Base-by-base conservation (phyloP, 2,329 filamentous ascomycete species). In the Pseudogymnoascus sp. region DNA sequence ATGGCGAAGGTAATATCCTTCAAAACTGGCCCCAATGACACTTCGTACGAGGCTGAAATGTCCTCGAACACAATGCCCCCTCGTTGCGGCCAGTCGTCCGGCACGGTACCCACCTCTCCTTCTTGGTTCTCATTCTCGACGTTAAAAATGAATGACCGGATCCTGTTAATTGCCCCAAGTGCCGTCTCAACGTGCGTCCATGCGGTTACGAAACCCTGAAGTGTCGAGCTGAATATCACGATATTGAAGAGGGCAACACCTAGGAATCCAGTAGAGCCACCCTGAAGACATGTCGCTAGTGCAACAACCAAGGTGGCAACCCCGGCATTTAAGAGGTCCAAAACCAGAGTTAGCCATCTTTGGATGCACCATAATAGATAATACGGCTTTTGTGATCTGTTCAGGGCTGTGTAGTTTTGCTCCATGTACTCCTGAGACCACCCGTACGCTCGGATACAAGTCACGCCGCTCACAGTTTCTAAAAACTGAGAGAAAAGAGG, bases 21-120 rank as follows among this genome's bases (percentile, higher is more conserved):
- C 3, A 76, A 72, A 7, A 84, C 75, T 10, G 80, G 79, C 7
- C 81, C 81, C 55, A 83, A 76, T 34, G 76, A 75, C 0, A 79
- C 82, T 63, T 83, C 81, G 8, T 48, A 48, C 1, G 41, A 48
- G 0, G 66, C 69, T 0, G 63, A 63, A 5, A 69, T 18, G 23
- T 65, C 61, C 3, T 64, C 55, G 39, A 73, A 67, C 45, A 70
- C 68, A 10, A 73, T 65, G 1, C 21, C 62, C 0, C 71, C 71
- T 2, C 58, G 45, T 2, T 59, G 45, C 0, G 71, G 71, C 72
- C 72, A 74, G 2, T 63, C 60, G 1, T 61, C 57, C 0, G 52
- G n/a, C 28, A 57, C 52, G 3, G 15, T 57, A 3, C 18, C 18
- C 18, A 34, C 52, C 13, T 57, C 52, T 13, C 18, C 30, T 13